A percentile compares a stretch with the other conserved stretches of the same genome.
Conservation (phyloP, 2,329 filamentous ascomycete genomes). For the Trematosphaeria pertusa region DNA sequence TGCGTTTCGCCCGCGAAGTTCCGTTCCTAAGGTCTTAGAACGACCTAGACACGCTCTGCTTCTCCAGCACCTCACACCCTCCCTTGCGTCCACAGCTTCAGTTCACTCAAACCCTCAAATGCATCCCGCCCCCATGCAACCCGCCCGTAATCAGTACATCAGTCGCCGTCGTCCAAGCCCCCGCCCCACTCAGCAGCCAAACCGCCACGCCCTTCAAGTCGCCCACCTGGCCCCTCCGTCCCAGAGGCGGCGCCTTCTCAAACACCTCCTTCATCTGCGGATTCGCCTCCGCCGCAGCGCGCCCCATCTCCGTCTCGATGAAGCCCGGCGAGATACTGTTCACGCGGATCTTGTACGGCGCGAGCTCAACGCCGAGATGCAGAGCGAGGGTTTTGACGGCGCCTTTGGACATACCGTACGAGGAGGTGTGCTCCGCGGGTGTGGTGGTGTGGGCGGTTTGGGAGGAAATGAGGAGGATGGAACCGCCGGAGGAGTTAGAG, state of each 20-base stretch:
- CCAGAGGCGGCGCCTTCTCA: slow-evolving; percentile 7
- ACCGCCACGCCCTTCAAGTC: slow-evolving; percentile 6
- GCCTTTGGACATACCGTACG: slow-evolving; percentile 8
- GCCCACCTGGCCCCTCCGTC: slow-evolving; percentile 1
- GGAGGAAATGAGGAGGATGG: slow-evolving; percentile 6
- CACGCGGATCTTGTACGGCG: slow-evolving; percentile 14
- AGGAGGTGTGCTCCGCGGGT: slow-evolving; percentile 3
- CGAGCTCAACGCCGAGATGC: slow-evolving; percentile 9
- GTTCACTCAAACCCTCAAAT: neutral
- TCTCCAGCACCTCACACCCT: no score
- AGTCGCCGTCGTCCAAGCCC: slow-evolving; percentile 6
- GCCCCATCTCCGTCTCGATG: slow-evolving; percentile 11
- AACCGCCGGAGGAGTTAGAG: neutral
- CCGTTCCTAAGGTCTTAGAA: no score
- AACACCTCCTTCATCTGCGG: slow-evolving; percentile 5
- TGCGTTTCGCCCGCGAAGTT: no score
- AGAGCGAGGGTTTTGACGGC: slow-evolving; percentile 7
- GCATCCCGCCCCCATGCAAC: slow-evolving; percentile 5
- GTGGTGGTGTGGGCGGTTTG: slow-evolving; percentile 5
- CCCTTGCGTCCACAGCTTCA: no score
- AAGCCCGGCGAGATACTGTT: slow-evolving; percentile 13
- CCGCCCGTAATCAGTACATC: slow-evolving; percentile 10
- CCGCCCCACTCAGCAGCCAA: slow-evolving; percentile 10
- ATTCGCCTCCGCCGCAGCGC: neutral
- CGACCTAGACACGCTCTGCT: no score